These are phyloP conservation scores for Theileria equi DNA, from an alignment of 169 alveolate genomes.

Conservation along the genomic window DNA sequence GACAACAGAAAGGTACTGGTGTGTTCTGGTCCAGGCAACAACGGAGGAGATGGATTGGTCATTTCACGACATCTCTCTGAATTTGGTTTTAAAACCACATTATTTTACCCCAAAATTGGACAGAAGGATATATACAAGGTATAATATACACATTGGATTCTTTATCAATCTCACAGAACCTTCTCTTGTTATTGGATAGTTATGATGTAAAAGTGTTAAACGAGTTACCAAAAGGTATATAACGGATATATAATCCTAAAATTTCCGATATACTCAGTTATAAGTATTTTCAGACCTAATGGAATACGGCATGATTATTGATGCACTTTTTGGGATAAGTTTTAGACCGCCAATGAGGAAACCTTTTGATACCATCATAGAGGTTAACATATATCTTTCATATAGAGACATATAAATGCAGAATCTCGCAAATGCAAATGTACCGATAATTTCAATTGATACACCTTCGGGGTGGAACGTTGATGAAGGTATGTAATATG, in stretches of 20 bases:
- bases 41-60: slow-evolving; percentile 89
- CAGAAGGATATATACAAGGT: background rate
- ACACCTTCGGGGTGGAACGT: background rate
- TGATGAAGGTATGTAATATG: background rate
- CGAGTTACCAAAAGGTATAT: background rate
- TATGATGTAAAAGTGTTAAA: background rate
- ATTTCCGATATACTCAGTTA: background rate
- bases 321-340: background rate
- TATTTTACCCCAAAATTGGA: slow-evolving; percentile 66
- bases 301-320: background rate
- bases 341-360: background rate
- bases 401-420: background rate
- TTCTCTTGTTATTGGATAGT: background rate
- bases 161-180: background rate
- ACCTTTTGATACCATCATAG: background rate
- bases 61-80: slow-evolving; percentile 81
- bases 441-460: background rate
- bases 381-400: background rate
- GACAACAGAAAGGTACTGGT: slow-evolving; percentile 54
- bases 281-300: background rate
- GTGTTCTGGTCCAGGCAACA: slow-evolving; percentile 89
- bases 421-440: background rate
- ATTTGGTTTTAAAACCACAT: slow-evolving; percentile 70
- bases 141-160: background rate
- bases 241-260: slow-evolving; percentile 61